Conservation (phyloP, 768 basidiomycete genomes). For the Boletus reticulatus region DNA sequence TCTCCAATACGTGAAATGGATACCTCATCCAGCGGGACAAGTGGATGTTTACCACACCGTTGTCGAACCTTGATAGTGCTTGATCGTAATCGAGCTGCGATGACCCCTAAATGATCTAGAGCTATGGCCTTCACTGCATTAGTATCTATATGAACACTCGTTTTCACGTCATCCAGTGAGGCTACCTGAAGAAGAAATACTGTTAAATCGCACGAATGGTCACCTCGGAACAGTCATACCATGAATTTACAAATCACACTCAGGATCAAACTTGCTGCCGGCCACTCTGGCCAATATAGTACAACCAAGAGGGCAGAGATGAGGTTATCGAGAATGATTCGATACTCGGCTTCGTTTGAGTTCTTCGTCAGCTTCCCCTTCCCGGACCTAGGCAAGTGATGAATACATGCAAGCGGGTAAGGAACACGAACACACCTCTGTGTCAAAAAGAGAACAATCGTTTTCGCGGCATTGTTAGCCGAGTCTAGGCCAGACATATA, state of each 20-base stretch:
- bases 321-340: constrained; percentile 87
- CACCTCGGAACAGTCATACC: constrained; percentile 43
- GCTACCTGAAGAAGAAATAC: constrained; percentile 51
- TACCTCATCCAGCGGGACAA: constrained; percentile 76
- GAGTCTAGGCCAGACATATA: constrained; percentile 76
- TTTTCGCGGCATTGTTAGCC: constrained; percentile 80
- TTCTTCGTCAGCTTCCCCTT: constrained; percentile 88
- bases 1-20: not conserved
- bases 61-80: constrained; percentile 43
- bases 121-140: constrained; percentile 89
- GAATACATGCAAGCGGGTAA: not conserved
- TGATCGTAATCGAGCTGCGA: constrained; percentile 77
- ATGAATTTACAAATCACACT: constrained; percentile 81
- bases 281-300: constrained; percentile 97
- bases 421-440: constrained; percentile 43
- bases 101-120: constrained; percentile 90
- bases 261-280: constrained; percentile 81
- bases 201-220: not conserved
- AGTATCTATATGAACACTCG: constrained; percentile 58
- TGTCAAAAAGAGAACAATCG: constrained; percentile 76
- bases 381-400: constrained; percentile 54
- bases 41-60: constrained; percentile 32
- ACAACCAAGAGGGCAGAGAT: constrained; percentile 86
- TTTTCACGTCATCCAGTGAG: constrained; percentile 80
- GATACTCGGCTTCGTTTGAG: constrained; percentile 92